phyloP scores from a whole-genome alignment of 805 yeast species.

The Teunomyces cretensis region DNA sequence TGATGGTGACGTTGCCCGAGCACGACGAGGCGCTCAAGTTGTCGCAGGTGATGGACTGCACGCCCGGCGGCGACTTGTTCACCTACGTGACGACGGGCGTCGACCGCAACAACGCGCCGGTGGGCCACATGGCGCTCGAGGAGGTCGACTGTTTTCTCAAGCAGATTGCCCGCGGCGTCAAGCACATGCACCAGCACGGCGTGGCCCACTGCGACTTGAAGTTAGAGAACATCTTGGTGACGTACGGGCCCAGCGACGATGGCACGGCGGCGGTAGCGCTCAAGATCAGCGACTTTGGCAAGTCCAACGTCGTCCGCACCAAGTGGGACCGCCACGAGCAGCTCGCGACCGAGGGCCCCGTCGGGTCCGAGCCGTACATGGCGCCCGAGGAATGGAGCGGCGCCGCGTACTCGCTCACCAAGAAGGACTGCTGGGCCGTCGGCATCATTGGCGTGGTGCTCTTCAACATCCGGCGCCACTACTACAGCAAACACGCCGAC shows the following conservation, averaged over 20 bases:
- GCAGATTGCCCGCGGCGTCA: constrained; percentile 78
- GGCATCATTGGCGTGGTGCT: constrained; percentile 51
- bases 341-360: constrained; percentile 64
- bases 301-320: constrained; percentile 85
- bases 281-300: constrained; percentile 74
- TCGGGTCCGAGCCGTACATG: constrained; percentile 89
- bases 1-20: constrained; percentile 44
- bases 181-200: constrained; percentile 86
- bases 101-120: constrained; percentile 7
- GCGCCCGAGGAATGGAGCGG: constrained; percentile 80
- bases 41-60: constrained; percentile 40
- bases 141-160: constrained; percentile 91
- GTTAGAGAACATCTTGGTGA: constrained; percentile 77
- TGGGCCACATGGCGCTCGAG: constrained; percentile 21
- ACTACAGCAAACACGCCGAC: constrained; percentile 20
- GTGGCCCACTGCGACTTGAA: constrained; percentile 93
- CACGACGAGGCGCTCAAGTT: constrained; percentile 10
- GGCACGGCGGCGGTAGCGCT: constrained; percentile 16
- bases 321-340: constrained; percentile 69
- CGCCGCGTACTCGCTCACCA: constrained; percentile 63
- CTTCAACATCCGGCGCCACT: constrained; percentile 29
- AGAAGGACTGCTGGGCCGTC: constrained; percentile 86
- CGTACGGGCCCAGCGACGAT: constrained; percentile 33
- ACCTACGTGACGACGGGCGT: constrained; percentile 22
- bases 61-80: constrained; percentile 37